Conservation (phyloP, 2,329 filamentous ascomycete species). For the Hirsutella minnesotensis region DNA sequence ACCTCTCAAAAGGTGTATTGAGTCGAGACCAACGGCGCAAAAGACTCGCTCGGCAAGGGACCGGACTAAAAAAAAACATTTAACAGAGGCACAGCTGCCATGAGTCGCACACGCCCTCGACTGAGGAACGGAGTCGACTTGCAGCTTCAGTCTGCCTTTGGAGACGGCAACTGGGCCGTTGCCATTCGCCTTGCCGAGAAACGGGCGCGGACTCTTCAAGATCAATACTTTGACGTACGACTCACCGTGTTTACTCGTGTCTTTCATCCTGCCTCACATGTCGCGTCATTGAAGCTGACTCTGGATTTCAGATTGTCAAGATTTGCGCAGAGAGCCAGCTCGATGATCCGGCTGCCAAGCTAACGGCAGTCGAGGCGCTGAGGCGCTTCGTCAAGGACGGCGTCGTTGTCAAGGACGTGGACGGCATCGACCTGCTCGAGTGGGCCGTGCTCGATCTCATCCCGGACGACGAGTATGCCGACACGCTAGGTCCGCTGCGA, state of each 20-base stretch:
- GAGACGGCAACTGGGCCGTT: conserved; percentile 39
- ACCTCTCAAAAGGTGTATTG: no score
- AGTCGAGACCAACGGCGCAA: no score
- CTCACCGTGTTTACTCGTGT: no score
- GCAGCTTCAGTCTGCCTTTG: conserved; percentile 43
- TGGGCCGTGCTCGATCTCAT: conserved; percentile 34
- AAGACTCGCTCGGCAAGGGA: no score
- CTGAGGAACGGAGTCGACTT: conserved; percentile 40
- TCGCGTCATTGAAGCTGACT: neutral
- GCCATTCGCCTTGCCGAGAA: conserved; percentile 41
- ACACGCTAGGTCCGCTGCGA: conserved; percentile 37
- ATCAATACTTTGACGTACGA: conserved; percentile 42
- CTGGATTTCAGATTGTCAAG: conserved; percentile 32
- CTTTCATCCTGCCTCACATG: no score
- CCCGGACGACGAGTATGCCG: conserved; percentile 27
- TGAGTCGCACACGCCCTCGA: conserved; percentile 21
- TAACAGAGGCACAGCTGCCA: conserved; percentile 6
- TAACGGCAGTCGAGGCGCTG: conserved; percentile 29
- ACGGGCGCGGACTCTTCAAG: conserved; percentile 34
- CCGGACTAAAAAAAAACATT: no score
- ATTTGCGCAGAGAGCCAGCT: conserved; percentile 39
- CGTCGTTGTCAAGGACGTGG: conserved; percentile 33
- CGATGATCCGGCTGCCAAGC: conserved; percentile 35
- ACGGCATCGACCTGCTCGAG: conserved; percentile 41
- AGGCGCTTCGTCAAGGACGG: conserved; percentile 34